Conservation (phyloP, 805 yeast species). For the Nakazawaea wickerhamii region DNA sequence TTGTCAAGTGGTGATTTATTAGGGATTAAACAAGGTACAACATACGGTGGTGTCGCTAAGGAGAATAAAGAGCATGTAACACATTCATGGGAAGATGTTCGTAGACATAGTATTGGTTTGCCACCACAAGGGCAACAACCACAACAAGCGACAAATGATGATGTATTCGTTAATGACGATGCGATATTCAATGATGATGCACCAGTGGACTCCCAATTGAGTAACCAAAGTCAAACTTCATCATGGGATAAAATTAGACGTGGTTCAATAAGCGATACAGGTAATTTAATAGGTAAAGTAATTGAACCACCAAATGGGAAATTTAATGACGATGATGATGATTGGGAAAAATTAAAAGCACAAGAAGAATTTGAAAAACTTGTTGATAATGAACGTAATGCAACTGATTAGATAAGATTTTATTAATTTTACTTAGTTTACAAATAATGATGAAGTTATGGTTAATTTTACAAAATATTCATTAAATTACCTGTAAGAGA, state of each 20-base stretch:
- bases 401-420: background rate
- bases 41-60: constrained; percentile 6
- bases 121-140: background rate
- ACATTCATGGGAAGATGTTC: constrained; percentile 1
- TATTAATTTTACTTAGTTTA: background rate
- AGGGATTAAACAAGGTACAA: constrained; percentile 9
- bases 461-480: no score
- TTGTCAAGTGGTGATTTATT: constrained; percentile 11
- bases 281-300: constrained; percentile 6
- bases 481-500: no score
- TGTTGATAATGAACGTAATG: constrained; percentile 10
- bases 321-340: background rate
- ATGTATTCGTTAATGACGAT: constrained; percentile 4
- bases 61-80: background rate
- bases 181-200: background rate
- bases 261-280: constrained; percentile 6
- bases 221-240: no score
- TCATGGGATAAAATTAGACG: constrained; percentile 11
- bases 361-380: constrained; percentile 12
- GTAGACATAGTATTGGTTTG: background rate
- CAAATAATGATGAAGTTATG: no score
- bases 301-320: background rate
- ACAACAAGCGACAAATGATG: background rate
- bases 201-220: background rate
- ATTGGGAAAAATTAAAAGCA: background rate